phyloP scores from a whole-genome alignment of 345 rosid species.

The Syzygium grande region DNA sequence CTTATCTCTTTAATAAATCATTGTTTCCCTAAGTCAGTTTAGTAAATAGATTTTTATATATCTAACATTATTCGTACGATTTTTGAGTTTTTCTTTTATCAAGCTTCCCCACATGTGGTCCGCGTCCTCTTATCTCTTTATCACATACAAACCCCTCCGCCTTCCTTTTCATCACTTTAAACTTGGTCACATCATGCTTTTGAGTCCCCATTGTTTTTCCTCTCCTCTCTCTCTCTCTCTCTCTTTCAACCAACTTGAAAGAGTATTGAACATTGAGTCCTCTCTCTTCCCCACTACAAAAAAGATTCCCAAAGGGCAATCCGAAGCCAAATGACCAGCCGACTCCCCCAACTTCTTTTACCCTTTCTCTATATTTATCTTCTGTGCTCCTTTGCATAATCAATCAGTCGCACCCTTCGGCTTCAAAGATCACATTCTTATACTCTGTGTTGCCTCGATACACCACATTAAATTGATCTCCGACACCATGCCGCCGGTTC shows the following conservation, averaged over 20 bases:
- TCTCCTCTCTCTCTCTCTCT: background rate
- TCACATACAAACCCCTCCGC: background rate
- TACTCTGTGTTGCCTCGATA: background rate
- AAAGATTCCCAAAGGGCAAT: slow-evolving; percentile 33
- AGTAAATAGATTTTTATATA: background rate
- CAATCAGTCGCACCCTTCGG: background rate
- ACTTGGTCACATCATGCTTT: slow-evolving; percentile 26
- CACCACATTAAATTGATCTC: background rate
- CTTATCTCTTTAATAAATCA: background rate
- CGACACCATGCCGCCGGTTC: slow-evolving; percentile 36
- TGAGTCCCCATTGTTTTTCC: background rate
- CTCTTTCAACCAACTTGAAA: slow-evolving; percentile 10
- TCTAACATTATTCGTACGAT: background rate
- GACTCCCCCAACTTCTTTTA: slow-evolving; percentile 28
- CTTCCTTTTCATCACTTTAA: slow-evolving; percentile 20
- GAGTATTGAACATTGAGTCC: background rate
- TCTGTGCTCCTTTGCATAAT: background rate
- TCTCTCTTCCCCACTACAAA: slow-evolving; percentile 26
- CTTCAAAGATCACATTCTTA: background rate
- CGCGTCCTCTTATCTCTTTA: background rate
- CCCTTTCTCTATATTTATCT: background rate
- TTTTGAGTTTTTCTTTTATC: background rate
- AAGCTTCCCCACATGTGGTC: background rate
- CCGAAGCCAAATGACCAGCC: slow-evolving; percentile 24
- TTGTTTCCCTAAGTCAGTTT: background rate